Conservation (phyloP, 2,329 filamentous ascomycete genomes). For the Neonectria hederae region DNA sequence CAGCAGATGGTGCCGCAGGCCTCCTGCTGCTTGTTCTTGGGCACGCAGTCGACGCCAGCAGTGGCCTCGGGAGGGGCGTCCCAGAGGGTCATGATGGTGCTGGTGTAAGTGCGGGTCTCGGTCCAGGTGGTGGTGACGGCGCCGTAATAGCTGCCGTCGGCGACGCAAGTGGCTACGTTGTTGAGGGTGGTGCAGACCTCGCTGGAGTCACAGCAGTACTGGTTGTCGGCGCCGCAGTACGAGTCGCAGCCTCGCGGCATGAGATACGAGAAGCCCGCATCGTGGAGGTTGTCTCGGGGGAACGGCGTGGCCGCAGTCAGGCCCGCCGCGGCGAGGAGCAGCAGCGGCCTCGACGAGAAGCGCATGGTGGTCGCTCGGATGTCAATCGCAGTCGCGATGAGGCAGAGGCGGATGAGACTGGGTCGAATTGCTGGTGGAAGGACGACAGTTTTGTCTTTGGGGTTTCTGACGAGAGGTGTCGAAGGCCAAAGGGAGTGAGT, state of each 20-base stretch:
- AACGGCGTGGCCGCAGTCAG: constrained; percentile 56
- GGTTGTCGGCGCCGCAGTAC: constrained; percentile 64
- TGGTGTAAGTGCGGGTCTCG: constrained; percentile 67
- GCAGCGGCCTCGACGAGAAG: constrained; percentile 42
- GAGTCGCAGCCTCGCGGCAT: constrained; percentile 59
- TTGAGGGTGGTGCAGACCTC: constrained; percentile 62
- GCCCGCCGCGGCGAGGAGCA: constrained; percentile 51
- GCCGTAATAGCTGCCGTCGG: constrained; percentile 45
- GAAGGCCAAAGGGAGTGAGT: not conserved
- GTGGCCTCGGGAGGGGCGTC: constrained; percentile 56
- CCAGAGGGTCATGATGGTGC: constrained; percentile 63
- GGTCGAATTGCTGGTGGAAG: not conserved
- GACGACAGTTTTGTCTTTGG: not conserved
- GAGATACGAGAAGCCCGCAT: constrained; percentile 60
- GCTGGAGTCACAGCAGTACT: constrained; percentile 63
- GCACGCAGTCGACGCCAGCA: constrained; percentile 59
- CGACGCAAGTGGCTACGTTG: constrained; percentile 61
- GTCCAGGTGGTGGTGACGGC: constrained; percentile 69
- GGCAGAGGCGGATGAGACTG: not conserved
- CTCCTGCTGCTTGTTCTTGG: constrained; percentile 62
- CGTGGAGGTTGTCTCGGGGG: constrained; percentile 60
- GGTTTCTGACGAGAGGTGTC: not conserved
- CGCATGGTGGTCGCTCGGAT: constrained; percentile 32
- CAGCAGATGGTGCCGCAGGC: constrained; percentile 78
- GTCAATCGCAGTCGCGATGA: constrained; percentile 2